Conservation (phyloP, 2,329 filamentous ascomycete genomes). For the Exophiala sp. region DNA sequence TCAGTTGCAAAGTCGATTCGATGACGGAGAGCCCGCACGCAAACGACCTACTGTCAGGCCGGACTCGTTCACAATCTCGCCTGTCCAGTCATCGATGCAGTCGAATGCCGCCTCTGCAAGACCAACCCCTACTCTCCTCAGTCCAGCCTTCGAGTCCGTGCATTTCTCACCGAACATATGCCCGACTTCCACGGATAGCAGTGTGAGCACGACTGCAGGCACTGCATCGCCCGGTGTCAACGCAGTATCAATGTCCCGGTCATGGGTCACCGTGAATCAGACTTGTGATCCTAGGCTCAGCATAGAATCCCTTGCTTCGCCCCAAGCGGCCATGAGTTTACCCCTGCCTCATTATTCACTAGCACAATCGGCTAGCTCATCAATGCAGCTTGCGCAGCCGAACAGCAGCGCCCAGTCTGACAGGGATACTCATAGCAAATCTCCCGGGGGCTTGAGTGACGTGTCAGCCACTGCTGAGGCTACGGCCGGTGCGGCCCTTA, state of each 20-base stretch:
- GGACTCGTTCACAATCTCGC: slow-evolving; percentile 36
- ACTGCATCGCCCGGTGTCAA: slow-evolving; percentile 1
- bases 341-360: slow-evolving; percentile 24
- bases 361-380: background rate
- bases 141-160: slow-evolving; percentile 28
- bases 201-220: slow-evolving; percentile 5
- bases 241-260: slow-evolving; percentile 9
- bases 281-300: slow-evolving; percentile 18
- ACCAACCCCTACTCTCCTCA: slow-evolving; percentile 23
- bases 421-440: slow-evolving; percentile 25
- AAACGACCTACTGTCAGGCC: slow-evolving; percentile 24
- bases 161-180: slow-evolving; percentile 23
- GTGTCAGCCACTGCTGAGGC: slow-evolving; percentile 61
- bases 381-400: slow-evolving; percentile 29
- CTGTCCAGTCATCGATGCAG: slow-evolving; percentile 33
- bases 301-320: slow-evolving; percentile 28
- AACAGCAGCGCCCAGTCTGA: slow-evolving; percentile 39
- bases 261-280: slow-evolving; percentile 18
- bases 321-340: slow-evolving; percentile 28
- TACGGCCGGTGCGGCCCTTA: slow-evolving; percentile 67
- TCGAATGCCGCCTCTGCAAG: slow-evolving; percentile 28
- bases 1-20: slow-evolving; percentile 13
- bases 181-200: slow-evolving; percentile 19
- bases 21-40: slow-evolving; percentile 10
- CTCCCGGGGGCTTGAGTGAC: slow-evolving; percentile 37